These are phyloP conservation scores for Leccinum rimulosum DNA, from an alignment of 768 basidiomycete species.

Conservation along the genomic window DNA sequence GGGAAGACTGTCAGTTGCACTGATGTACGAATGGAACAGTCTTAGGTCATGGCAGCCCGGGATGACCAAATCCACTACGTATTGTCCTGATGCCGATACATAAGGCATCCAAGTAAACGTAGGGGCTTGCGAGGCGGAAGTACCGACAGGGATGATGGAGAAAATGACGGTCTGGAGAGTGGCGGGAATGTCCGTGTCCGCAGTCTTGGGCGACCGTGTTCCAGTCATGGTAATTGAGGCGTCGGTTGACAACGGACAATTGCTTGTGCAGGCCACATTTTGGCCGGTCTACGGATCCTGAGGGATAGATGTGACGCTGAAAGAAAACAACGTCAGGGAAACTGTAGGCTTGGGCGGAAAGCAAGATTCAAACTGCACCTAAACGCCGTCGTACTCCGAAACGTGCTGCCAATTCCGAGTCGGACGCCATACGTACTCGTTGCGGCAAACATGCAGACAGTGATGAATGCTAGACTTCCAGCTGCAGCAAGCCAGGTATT, in stretches of 20 bases:
- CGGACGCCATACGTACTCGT: slow-evolving; percentile 72
- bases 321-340: slow-evolving; percentile 8
- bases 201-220: slow-evolving; percentile 61
- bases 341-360: background rate
- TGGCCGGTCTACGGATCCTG: slow-evolving; percentile 77
- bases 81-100: slow-evolving; percentile 85
- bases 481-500: slow-evolving; percentile 84
- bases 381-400: slow-evolving; percentile 84
- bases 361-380: slow-evolving; percentile 44
- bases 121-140: slow-evolving; percentile 59
- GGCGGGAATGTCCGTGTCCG: slow-evolving; percentile 72
- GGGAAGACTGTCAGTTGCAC: slow-evolving; percentile 81
- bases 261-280: slow-evolving; percentile 71
- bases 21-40: slow-evolving; percentile 76
- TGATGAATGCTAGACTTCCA: slow-evolving; percentile 68
- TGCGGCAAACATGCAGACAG: slow-evolving; percentile 69
- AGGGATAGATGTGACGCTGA: slow-evolving; percentile 82
- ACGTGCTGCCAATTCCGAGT: slow-evolving; percentile 81
- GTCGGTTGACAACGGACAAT: slow-evolving; percentile 81
- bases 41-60: slow-evolving; percentile 84
- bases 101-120: slow-evolving; percentile 89
- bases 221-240: slow-evolving; percentile 63
- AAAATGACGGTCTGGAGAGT: slow-evolving; percentile 76
- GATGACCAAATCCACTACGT: slow-evolving; percentile 79
- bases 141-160: slow-evolving; percentile 63